Conservation (phyloP, 768 basidiomycete genomes). For the Mycena capillaripes region DNA sequence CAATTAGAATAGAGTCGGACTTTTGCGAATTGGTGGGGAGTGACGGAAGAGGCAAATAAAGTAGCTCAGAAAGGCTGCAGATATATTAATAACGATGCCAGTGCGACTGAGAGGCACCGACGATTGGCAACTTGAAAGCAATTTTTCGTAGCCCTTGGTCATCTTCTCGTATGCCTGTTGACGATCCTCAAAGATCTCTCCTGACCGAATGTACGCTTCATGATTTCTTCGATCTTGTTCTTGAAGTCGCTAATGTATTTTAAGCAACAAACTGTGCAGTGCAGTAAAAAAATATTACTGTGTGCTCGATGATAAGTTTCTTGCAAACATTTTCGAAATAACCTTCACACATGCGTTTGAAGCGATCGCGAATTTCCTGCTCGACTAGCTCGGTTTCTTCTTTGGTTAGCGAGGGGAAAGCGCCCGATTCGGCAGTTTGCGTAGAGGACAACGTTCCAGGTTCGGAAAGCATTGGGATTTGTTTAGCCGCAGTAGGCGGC, state of each 20-base stretch:
- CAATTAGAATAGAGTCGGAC: slow-evolving; percentile 86
- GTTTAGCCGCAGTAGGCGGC: slow-evolving; percentile 67
- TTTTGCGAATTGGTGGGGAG: slow-evolving; percentile 89
- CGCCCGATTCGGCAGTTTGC: slow-evolving; percentile 46
- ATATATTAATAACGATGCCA: slow-evolving; percentile 30
- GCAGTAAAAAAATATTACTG: slow-evolving; percentile 60
- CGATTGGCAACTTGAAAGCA: slow-evolving; percentile 91
- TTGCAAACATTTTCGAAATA: slow-evolving; percentile 95
- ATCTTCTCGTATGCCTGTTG: slow-evolving; percentile 99
- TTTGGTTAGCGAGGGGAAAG: slow-evolving; percentile 56
- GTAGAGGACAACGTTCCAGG: slow-evolving; percentile 66
- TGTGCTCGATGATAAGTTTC: slow-evolving; percentile 92
- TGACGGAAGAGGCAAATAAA: slow-evolving; percentile 84
- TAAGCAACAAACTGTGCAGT: background rate
- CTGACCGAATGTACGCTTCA: slow-evolving; percentile 98
- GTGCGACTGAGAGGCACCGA: slow-evolving; percentile 50
- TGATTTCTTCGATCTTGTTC: slow-evolving; percentile 97
- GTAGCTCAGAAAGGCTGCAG: slow-evolving; percentile 88
- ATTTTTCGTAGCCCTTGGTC: slow-evolving; percentile 95
- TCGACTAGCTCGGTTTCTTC: slow-evolving; percentile 87
- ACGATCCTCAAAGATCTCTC: slow-evolving; percentile 98
- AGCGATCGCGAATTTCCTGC: slow-evolving; percentile 87
- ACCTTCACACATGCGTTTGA: slow-evolving; percentile 92
- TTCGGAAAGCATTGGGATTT: slow-evolving; percentile 68
- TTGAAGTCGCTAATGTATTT: slow-evolving; percentile 81